Evolutionary conservation across 805 yeast species (phyloP), one percentile per base, ranked within the genome.

Genomic region (Wickerhamomyces bisporus): DNA sequence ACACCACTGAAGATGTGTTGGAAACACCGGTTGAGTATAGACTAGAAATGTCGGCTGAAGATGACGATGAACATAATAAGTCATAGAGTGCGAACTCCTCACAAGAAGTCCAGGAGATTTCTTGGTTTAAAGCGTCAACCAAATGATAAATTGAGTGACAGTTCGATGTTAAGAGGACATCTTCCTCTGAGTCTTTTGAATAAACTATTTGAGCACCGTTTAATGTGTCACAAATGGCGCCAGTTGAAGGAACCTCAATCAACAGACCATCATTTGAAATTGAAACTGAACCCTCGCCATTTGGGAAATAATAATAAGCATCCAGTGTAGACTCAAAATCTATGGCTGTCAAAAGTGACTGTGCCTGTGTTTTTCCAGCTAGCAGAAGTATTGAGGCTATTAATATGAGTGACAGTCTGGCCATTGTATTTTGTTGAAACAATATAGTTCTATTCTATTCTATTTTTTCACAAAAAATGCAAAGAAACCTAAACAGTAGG

Each of bases 41-140:
- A n/a, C n/a, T n/a, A n/a, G n/a, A n/a, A n/a, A n/a, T n/a, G n/a
- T n/a, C n/a, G n/a, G 8, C 7, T 30, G 26, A 14, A 7, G 33
- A 23, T n/a, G 27, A 6, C 23, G 34, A 11, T 17, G 43, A 39
- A 41, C 55, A 52, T 5, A 41, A 25, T 3, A 42, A 15, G 27
- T 43, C 37, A 34, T 41, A 48, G 47, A 50, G 48, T 40, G 58
- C 48, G 44, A 46, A 53, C 35, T 53, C 58, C 15, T 36, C 40
- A 43, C 58, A 53, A 9, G 47, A 31, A 8, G 35, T 24, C 58
- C 58, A 53, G 14, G 43, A 42, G 21, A 53, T 35, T 4, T 30
- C 35, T 16, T 42, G 29, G 12, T 30, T 33, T 5, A 40, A 36
- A 6, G 40, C 10, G 18, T 47, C 47, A 23, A 44, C 52, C 30